These are phyloP conservation scores for Aspergillus sp. DNA, from an alignment of 2,329 filamentous ascomycete species.

Conservation along the genomic window DNA sequence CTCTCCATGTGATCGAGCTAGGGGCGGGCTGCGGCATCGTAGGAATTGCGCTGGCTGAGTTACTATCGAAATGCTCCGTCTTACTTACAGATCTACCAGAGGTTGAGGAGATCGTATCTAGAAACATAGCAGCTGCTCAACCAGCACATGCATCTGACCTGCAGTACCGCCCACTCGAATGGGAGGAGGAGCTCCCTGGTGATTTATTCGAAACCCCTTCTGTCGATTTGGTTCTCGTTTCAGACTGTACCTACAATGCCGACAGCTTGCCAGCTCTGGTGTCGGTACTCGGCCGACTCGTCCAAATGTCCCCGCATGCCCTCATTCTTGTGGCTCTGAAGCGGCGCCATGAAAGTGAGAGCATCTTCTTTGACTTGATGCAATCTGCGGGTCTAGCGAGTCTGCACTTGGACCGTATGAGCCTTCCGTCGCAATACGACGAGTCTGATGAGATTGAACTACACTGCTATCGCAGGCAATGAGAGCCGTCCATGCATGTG, in stretches of 20 bases:
- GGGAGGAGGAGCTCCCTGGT: conserved; percentile 59
- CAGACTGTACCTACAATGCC: conserved; percentile 75
- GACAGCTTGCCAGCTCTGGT: conserved; percentile 69
- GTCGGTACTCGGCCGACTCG: conserved; percentile 57
- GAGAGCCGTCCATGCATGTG: neutral
- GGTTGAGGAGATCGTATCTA: conserved; percentile 62
- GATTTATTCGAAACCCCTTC: conserved; percentile 37
- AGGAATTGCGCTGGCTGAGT: conserved; percentile 64
- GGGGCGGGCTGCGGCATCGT: conserved; percentile 72
- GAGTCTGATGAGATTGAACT: conserved; percentile 45
- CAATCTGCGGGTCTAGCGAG: conserved; percentile 40
- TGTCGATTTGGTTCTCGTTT: conserved; percentile 66
- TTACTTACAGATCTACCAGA: conserved; percentile 69
- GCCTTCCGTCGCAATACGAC: conserved; percentile 43
- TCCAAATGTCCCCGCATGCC: conserved; percentile 53
- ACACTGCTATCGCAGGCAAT: conserved; percentile 37
- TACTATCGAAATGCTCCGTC: conserved; percentile 57
- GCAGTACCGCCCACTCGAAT: conserved; percentile 62
- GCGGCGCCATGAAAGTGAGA: conserved; percentile 68
- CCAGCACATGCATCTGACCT: conserved; percentile 49
- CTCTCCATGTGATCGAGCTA: conserved; percentile 64
- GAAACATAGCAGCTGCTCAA: conserved; percentile 56
- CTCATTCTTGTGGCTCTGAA: conserved; percentile 68
- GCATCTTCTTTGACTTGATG: conserved; percentile 68
- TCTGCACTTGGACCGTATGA: conserved; percentile 37